phyloP scores from a whole-genome alignment of 163 green algal species.

The Chlorella variabilis region DNA sequence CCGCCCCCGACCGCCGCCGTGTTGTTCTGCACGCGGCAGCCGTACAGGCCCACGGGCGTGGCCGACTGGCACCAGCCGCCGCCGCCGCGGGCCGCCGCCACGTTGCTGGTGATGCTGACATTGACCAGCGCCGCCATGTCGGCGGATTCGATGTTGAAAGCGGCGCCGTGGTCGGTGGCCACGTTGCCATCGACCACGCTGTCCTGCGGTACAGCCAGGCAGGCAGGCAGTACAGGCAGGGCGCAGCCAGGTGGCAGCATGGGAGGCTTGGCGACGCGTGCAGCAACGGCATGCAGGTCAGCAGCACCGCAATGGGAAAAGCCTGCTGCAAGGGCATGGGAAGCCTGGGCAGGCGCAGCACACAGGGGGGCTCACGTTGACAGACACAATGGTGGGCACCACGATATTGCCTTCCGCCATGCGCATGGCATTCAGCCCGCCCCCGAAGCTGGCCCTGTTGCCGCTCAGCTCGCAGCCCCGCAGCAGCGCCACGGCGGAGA shows the following conservation, averaged over 20 bases:
- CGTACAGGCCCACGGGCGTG: conserved; percentile 1
- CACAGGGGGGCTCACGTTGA: not conserved
- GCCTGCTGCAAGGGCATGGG: not conserved
- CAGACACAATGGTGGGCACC: conserved; percentile 14
- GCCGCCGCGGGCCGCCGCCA: conserved; percentile 28
- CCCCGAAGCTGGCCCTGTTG: conserved; percentile 41
- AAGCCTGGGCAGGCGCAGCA: not conserved
- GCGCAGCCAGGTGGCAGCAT: not conserved
- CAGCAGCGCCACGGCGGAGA: conserved; percentile 8
- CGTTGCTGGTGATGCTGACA: conserved; percentile 34
- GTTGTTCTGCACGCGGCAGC: conserved; percentile 31
- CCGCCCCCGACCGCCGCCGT: conserved; percentile 39
- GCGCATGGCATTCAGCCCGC: conserved; percentile 28
- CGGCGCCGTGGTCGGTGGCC: conserved; percentile 23
- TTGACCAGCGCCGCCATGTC: conserved; percentile 35
- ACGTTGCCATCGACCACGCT: conserved; percentile 32
- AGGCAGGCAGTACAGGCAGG: too few species aligned
- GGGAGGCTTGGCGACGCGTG: not conserved
- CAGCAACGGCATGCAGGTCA: too few species aligned
- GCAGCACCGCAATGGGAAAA: not conserved
- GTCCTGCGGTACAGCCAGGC: conserved; percentile 2
- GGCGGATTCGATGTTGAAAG: conserved; percentile 29
- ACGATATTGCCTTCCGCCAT: not conserved
- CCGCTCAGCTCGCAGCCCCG: conserved; percentile 23
- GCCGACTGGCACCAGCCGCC: conserved; percentile 35